phyloP scores from a whole-genome alignment of 1,284 basidiomycete genomes.

The Papiliotrema fonsecae region DNA sequence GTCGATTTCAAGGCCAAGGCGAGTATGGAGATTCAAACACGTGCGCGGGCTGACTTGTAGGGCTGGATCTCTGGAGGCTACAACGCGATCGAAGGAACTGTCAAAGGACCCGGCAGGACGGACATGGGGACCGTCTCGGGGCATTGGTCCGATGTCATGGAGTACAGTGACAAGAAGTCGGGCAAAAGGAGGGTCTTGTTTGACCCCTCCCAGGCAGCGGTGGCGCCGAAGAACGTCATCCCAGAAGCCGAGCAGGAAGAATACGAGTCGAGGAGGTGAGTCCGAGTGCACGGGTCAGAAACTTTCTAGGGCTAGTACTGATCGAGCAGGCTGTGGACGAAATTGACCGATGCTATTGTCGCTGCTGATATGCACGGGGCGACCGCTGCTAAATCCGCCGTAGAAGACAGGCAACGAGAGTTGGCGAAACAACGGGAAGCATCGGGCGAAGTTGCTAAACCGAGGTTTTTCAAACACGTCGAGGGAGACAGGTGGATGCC shows the following conservation, averaged over 20 bases:
- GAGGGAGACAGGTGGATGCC: conserved; percentile 70
- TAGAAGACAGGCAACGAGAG: conserved; percentile 91
- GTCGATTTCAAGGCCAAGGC: conserved; percentile 97
- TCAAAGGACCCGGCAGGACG: conserved; percentile 58
- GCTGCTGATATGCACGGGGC: conserved; percentile 90
- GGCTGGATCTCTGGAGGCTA: conserved; percentile 97
- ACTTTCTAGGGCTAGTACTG: background rate
- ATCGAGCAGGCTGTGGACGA: conserved; percentile 79
- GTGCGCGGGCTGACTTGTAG: conserved; percentile 49
- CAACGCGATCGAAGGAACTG: conserved; percentile 79
- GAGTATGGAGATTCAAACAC: background rate
- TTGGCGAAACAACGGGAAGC: conserved; percentile 69
- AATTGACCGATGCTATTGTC: conserved; percentile 80
- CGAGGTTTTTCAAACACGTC: conserved; percentile 73
- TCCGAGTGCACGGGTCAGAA: conserved; percentile 11
- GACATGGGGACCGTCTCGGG: conserved; percentile 84
- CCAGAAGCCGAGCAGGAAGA: conserved; percentile 84
- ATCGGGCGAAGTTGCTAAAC: conserved; percentile 56
- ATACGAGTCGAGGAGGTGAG: conserved; percentile 78
- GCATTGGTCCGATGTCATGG: conserved; percentile 88
- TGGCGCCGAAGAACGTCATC: conserved; percentile 75
- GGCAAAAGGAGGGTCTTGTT: conserved; percentile 74
- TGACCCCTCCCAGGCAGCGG: conserved; percentile 69
- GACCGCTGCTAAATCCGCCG: conserved; percentile 79
- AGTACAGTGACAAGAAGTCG: conserved; percentile 68